Conservation (phyloP, 495 filamentous ascomycete species). For the Hypoxylon lienhwacheense region DNA sequence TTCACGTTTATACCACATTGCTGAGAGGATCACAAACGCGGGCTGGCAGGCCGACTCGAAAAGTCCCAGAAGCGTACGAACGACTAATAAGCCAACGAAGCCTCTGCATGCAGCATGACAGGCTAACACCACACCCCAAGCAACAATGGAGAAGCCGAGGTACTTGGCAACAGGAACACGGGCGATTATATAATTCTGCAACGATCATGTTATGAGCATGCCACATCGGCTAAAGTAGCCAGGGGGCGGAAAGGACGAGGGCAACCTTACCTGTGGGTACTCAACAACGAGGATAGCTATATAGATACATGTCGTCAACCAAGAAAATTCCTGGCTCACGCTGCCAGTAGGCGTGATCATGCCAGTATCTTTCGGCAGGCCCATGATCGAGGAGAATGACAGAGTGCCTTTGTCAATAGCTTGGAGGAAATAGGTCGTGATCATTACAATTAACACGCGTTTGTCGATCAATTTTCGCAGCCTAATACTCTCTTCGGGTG, state of each 20-base stretch:
- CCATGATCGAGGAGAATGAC: slow-evolving; percentile 72
- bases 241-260: neutral
- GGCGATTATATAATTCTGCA: slow-evolving; percentile 54
- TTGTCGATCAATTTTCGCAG: slow-evolving; percentile 55
- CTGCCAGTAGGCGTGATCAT: slow-evolving; percentile 54
- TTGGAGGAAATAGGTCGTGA: slow-evolving; percentile 68
- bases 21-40: slow-evolving; percentile 60
- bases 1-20: slow-evolving; percentile 74
- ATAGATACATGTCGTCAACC: slow-evolving; percentile 59
- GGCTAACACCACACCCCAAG: slow-evolving; percentile 61
- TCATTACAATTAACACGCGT: slow-evolving; percentile 55
- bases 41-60: slow-evolving; percentile 71
- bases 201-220: slow-evolving; percentile 9
- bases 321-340: slow-evolving; percentile 47
- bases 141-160: slow-evolving; percentile 61
- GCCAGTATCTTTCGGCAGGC: slow-evolving; percentile 57
- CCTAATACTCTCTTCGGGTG: slow-evolving; percentile 55
- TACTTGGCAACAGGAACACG: slow-evolving; percentile 59
- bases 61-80: slow-evolving; percentile 65
- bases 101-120: slow-evolving; percentile 60
- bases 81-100: slow-evolving; percentile 58
- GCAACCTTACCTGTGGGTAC: slow-evolving; percentile 47
- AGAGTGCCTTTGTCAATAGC: slow-evolving; percentile 74
- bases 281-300: slow-evolving; percentile 56
- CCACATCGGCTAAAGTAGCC: neutral